Evolutionary conservation across 768 basidiomycete genomes (phyloP), one percentile per base, ranked within the genome.

Genomic region (Boletus fagicola): DNA sequence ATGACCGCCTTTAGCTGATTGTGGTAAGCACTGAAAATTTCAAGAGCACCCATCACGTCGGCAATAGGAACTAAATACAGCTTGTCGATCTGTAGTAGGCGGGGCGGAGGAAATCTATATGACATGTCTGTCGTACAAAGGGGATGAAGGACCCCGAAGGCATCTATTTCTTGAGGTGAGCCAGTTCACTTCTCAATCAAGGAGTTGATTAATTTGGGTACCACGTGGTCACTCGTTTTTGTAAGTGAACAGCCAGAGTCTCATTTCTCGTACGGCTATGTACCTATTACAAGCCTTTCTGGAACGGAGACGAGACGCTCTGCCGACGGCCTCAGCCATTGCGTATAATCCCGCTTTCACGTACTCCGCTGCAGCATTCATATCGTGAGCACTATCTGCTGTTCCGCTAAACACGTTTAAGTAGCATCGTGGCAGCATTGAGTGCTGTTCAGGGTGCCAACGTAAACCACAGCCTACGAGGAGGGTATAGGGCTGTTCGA

Each of bases 401-500:
- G 45, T 51, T 50, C 54, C 56, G 52, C 47, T 54, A 24, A 38
- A 60, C 64, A 68, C 68, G 68, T 64, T 70, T 36, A 48, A 28
- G 33, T 51, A 45, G 38, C 61, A 63, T 59, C 65, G 55, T 61
- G 68, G 63, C 59, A 62, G 52, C 49, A 49, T 51, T 20, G 53
- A 43, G 48, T 67, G 67, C 65, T 57, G 50, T 62, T 60, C 57
- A 70, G 67, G 68, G 63, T 68, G 50, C 4, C 61, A 57, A 68
- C 67, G 67, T 68, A 68, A 68, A 59, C 57, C 63, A 68, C 67
- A 70, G 68, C 68, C 61, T 51, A 31, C 20, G 54, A 53, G 56
- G 58, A 48, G 67, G 57, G 67, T 43, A 57, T 6, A 59, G 64
- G 67, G 66, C 65, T 61, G 61, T 60, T 61, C 28, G 55, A 56